These are phyloP conservation scores for Blastocystis sp. DNA, from an alignment of 352 stramenopile genomes.

Conservation along the genomic window DNA sequence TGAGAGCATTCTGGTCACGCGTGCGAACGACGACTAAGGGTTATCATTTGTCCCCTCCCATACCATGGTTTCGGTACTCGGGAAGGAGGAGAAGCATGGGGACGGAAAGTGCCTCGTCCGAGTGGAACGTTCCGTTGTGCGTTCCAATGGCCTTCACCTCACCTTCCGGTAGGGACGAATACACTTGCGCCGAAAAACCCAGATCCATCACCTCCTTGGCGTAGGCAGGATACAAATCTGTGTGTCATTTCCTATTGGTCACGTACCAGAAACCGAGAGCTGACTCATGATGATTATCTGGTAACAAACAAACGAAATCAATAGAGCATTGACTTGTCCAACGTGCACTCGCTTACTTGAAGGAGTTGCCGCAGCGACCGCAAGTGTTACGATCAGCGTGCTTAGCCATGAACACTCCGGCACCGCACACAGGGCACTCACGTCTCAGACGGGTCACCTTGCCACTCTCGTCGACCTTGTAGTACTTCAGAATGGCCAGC, in stretches of 20 bases:
- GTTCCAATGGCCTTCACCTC: constrained; percentile 38
- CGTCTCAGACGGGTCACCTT: constrained; percentile 93
- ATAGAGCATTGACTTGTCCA: too few relatives aligned
- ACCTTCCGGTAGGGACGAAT: not conserved
- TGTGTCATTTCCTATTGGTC: too few relatives aligned
- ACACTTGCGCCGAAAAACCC: not conserved
- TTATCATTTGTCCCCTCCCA: not conserved
- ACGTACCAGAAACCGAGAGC: too few relatives aligned
- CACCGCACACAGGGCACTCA: constrained; percentile 89
- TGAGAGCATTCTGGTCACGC: constrained; percentile 7
- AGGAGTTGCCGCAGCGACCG: constrained; percentile 93
- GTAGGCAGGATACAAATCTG: not conserved
- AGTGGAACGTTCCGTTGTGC: constrained; percentile 50
- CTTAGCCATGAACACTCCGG: constrained; percentile 95
- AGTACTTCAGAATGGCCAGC: constrained; percentile 88
- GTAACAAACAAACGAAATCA: too few relatives aligned
- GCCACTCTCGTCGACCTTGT: constrained; percentile 84
- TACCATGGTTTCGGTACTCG: constrained; percentile 20
- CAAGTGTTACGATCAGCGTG: constrained; percentile 99
- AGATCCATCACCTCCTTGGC: not conserved
- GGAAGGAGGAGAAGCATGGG: constrained; percentile 24
- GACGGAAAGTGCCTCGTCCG: constrained; percentile 19
- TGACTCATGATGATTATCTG: too few relatives aligned
- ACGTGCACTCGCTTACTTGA: constrained; percentile 60
- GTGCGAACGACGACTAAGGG: constrained; percentile 8